A percentile compares a stretch with the other conserved stretches of the same genome.
Conservation (phyloP, 2,329 filamentous ascomycete species). For the Alternaria alternata region DNA sequence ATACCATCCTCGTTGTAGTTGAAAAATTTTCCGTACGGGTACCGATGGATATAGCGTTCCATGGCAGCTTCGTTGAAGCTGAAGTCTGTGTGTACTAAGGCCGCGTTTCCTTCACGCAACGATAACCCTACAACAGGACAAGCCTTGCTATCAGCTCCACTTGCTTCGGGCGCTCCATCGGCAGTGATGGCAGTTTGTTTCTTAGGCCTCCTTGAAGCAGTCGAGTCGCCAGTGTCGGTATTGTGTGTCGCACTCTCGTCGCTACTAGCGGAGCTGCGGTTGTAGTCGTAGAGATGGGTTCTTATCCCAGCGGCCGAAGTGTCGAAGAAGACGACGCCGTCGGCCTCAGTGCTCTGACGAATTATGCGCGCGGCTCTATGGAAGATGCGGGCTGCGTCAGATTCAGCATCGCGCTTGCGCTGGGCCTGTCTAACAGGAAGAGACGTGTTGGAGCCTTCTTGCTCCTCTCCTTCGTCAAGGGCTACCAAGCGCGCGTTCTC, state of each 20-base stretch:
- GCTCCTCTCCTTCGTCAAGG: constrained; percentile 35
- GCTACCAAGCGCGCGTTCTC: constrained; percentile 44
- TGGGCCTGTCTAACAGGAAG: constrained; percentile 25
- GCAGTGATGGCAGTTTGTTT: constrained; percentile 15
- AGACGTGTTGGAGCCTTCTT: constrained; percentile 13
- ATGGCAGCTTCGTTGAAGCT: constrained; percentile 43
- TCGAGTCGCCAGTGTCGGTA: constrained; percentile 41
- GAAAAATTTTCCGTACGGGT: constrained; percentile 48
- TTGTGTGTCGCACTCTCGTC: constrained; percentile 43
- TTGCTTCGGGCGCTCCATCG: constrained; percentile 4
- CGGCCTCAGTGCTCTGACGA: constrained; percentile 42
- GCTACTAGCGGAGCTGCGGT: constrained; percentile 26
- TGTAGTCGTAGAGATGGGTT: constrained; percentile 32
- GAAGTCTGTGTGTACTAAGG: constrained; percentile 38
- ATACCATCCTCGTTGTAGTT: constrained; percentile 45
- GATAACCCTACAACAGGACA: constrained; percentile 39
- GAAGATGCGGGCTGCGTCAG: constrained; percentile 40
- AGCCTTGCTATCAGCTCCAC: constrained; percentile 28
- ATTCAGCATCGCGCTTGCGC: constrained; percentile 34
- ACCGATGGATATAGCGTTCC: constrained; percentile 45
- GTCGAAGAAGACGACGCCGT: constrained; percentile 49
- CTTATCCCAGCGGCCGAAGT: constrained; percentile 42
- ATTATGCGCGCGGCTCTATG: constrained; percentile 48
- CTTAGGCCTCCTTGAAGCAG: constrained; percentile 28
- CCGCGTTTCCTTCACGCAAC: constrained; percentile 26